A percentile compares a stretch with the other conserved stretches of the same genome.
Evolutionary conservation across 2,329 filamentous ascomycete species (phyloP).

Genomic region (Colletotrichum sojae): DNA sequence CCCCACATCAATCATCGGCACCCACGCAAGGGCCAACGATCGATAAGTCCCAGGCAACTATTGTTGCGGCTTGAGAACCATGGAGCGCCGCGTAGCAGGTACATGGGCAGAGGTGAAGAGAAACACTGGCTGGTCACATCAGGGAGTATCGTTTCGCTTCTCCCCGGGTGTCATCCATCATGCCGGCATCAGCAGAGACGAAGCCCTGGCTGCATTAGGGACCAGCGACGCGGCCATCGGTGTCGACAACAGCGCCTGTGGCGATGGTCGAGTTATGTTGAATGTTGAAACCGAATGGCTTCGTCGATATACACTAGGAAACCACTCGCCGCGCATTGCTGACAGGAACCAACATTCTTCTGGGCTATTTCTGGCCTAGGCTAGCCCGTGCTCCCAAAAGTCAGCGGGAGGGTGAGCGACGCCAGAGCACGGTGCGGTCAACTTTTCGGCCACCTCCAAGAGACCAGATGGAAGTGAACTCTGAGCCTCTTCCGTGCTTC

Average conservation of each 20-base stretch:
- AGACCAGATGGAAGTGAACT: neutral
- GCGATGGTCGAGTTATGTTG: too few relatives aligned
- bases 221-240: conserved; percentile 2
- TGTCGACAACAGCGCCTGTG: neutral
- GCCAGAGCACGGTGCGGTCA: conserved; percentile 74
- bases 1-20: conserved; percentile 33
- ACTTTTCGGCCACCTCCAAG: conserved; percentile 71
- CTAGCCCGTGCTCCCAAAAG: conserved; percentile 8
- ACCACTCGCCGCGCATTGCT: conserved; percentile 9
- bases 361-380: conserved; percentile 30
- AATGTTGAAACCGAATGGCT: neutral
- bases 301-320: neutral
- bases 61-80: conserved; percentile 30
- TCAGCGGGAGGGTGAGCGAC: conserved; percentile 4
- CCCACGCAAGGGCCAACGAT: conserved; percentile 14
- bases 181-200: conserved; percentile 14
- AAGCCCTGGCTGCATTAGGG: conserved; percentile 7
- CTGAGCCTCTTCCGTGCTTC: conserved; percentile 21
- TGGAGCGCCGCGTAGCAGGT: conserved; percentile 26
- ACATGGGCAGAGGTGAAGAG: conserved; percentile 7
- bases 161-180: neutral
- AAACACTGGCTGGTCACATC: conserved; percentile 13
- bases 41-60: conserved; percentile 30
- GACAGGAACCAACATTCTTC: conserved; percentile 14
- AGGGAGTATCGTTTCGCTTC: conserved; percentile 15